phyloP scores from a whole-genome alignment of 2,329 filamentous ascomycete genomes.

The Emergomyces pasteurianus region DNA sequence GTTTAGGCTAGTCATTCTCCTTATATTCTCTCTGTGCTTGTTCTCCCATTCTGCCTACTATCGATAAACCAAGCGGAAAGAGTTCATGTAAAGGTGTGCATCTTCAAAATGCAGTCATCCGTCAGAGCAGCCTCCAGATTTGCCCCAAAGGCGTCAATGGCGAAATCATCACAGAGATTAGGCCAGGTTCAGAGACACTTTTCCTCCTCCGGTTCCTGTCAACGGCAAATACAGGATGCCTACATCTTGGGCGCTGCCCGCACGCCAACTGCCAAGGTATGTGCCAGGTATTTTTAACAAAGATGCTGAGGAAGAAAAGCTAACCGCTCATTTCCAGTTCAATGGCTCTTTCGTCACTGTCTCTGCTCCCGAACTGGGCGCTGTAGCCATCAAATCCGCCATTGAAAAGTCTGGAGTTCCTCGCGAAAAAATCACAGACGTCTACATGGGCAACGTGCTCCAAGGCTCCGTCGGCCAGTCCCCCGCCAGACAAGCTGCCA shows the following conservation, averaged over 20 bases:
- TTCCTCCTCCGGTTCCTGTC: constrained; percentile 35
- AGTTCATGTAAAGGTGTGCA: neutral
- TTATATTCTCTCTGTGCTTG: neutral
- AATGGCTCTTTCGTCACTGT: constrained; percentile 82
- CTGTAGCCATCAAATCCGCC: constrained; percentile 83
- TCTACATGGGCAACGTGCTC: constrained; percentile 96
- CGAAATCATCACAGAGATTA: constrained; percentile 28
- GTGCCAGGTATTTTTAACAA: neutral
- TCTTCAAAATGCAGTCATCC: constrained; percentile 14
- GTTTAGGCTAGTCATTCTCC: neutral
- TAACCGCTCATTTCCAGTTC: constrained; percentile 55
- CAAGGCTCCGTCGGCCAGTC: constrained; percentile 76
- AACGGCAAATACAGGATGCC: constrained; percentile 68
- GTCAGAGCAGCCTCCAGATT: constrained; percentile 18
- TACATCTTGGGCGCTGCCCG: constrained; percentile 87
- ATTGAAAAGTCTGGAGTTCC: constrained; percentile 78
- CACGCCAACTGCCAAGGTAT: constrained; percentile 80
- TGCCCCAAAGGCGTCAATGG: constrained; percentile 13
- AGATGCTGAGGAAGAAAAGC: neutral
- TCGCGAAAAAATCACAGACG: constrained; percentile 67
- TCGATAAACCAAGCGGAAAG: too few relatives aligned
- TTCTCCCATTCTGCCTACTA: too few relatives aligned
- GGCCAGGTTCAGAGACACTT: constrained; percentile 40
- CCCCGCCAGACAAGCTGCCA: constrained; percentile 77
- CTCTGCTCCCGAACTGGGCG: constrained; percentile 76